Evolutionary conservation across 306 rosid species (phyloP).

Genomic region (Vigna unguiculata): DNA sequence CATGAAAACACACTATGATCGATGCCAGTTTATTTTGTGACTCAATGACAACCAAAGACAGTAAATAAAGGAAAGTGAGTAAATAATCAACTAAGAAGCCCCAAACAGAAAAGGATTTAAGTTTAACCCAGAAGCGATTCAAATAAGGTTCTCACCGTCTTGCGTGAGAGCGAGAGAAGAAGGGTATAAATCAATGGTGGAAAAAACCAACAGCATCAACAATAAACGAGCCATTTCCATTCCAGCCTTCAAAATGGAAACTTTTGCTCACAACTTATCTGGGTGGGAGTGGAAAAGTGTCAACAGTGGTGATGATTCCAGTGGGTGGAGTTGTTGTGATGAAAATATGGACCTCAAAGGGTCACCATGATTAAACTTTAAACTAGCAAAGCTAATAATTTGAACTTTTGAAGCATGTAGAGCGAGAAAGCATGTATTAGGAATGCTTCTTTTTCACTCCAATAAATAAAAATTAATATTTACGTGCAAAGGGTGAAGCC

Average conservation of each 20-base stretch:
- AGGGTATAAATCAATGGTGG: conserved; percentile 44
- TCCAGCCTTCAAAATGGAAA: conserved; percentile 31
- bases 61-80: not conserved
- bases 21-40: not conserved
- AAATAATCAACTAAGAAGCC: not conserved
- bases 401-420: conserved; percentile 53
- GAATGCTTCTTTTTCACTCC: conserved; percentile 43
- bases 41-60: conserved; percentile 5
- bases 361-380: conserved; percentile 38
- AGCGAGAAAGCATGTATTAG: conserved; percentile 24
- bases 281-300: conserved; percentile 37
- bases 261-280: conserved; percentile 8
- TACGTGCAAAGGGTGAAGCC: conserved; percentile 22
- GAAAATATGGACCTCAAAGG: conserved; percentile 44
- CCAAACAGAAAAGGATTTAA: not conserved
- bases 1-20: not conserved
- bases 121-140: not conserved
- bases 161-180: conserved; percentile 68
- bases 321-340: conserved; percentile 43
- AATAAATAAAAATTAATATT: conserved; percentile 22
- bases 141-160: conserved; percentile 67
- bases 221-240: conserved; percentile 56
- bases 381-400: conserved; percentile 42
- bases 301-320: conserved; percentile 35
- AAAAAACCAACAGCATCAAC: conserved; percentile 55